Conservation (phyloP, 2,329 filamentous ascomycete genomes). For the Hypocrella siamensis region DNA sequence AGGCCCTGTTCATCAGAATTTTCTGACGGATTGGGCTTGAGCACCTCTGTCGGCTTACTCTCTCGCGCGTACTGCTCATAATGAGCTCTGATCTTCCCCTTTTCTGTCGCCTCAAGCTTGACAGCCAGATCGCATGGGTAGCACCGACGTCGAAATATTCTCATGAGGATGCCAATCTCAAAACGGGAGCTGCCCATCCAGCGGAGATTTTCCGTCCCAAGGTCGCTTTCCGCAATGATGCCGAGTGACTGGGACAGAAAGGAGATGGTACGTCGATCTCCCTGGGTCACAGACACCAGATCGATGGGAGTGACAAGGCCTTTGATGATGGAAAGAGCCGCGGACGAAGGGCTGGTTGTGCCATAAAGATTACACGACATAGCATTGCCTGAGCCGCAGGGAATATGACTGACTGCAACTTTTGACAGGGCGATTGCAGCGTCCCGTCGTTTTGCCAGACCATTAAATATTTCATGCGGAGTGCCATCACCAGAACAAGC, state of each 20-base stretch:
- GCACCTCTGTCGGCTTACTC: conserved; percentile 4
- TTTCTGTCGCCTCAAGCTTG: conserved; percentile 66
- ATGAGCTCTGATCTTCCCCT: conserved; percentile 55
- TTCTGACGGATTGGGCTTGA: neutral
- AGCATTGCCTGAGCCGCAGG: conserved; percentile 87
- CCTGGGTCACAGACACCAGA: conserved; percentile 76
- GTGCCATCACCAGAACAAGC: conserved; percentile 88
- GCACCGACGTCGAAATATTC: conserved; percentile 57
- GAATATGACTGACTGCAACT: conserved; percentile 72
- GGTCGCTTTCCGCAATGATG: conserved; percentile 76
- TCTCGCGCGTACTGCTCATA: conserved; percentile 40
- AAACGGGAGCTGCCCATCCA: conserved; percentile 89
- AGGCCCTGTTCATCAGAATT: conserved; percentile 33
- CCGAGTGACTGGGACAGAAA: conserved; percentile 86
- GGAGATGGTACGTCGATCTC: conserved; percentile 56
- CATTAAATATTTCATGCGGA: conserved; percentile 90
- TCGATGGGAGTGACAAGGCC: conserved; percentile 74
- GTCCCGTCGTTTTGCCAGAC: conserved; percentile 61
- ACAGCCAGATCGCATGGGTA: conserved; percentile 85
- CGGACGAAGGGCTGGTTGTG: conserved; percentile 56
- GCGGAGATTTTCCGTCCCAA: conserved; percentile 77
- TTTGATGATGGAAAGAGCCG: conserved; percentile 75
- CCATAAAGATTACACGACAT: conserved; percentile 84
- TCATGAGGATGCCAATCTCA: conserved; percentile 65
- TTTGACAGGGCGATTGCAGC: conserved; percentile 58